Percentiles rank a stretch among this genome's conserved stretches.
These are phyloP conservation scores for Articulospora tetracladia DNA, from an alignment of 495 filamentous ascomycete species.

Conservation along the genomic window DNA sequence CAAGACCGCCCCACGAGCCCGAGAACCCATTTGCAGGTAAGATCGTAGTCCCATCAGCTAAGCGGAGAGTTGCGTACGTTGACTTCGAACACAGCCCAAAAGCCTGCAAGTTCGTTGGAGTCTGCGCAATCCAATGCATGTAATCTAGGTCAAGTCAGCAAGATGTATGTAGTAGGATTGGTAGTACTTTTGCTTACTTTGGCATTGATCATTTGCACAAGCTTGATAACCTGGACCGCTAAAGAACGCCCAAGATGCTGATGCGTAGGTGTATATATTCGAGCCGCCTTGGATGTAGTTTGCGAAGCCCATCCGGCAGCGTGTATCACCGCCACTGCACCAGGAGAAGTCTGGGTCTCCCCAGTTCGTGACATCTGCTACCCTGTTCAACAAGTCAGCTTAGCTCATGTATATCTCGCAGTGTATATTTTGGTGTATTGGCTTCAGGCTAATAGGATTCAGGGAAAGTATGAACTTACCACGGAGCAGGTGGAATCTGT, in stretches of 20 bases:
- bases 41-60: slow-evolving; percentile 1
- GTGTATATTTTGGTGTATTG: no score
- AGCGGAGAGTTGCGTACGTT: neutral
- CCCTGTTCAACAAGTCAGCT: no score
- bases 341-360: slow-evolving; percentile 52
- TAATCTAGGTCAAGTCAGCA: slow-evolving; percentile 1
- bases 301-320: slow-evolving; percentile 52
- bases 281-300: slow-evolving; percentile 58
- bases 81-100: slow-evolving; percentile 1
- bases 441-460: no score
- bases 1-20: neutral
- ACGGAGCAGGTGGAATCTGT: slow-evolving; percentile 5
- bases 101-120: neutral
- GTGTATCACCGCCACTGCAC: slow-evolving; percentile 25
- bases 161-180: neutral
- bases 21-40: neutral
- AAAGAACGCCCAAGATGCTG: slow-evolving; percentile 71
- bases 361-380: slow-evolving; percentile 26
- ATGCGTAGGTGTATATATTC: slow-evolving; percentile 52
- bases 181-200: neutral
- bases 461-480: neutral
- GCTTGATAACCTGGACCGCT: slow-evolving; percentile 30
- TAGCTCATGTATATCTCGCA: no score
- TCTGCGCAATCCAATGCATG: neutral
- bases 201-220: neutral